Conservation (phyloP, 176 grass and related monocot species). For the Oropetium thomaeum region DNA sequence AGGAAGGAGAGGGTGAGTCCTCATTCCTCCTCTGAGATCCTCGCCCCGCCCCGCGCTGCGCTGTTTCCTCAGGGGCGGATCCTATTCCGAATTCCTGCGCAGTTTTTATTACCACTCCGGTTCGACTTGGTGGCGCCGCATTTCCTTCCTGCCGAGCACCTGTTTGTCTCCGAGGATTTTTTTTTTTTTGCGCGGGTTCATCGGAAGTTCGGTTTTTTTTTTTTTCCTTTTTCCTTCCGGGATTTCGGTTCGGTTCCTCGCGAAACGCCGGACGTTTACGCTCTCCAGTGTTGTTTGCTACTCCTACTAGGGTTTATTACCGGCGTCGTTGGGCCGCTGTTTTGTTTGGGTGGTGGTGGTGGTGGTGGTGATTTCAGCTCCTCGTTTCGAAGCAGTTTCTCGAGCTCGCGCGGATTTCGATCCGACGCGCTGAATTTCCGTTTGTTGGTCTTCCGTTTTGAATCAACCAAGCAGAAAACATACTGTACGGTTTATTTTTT, state of each 20-base stretch:
- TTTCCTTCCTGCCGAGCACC: not conserved
- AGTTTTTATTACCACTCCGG: not conserved
- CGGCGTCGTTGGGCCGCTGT: not conserved
- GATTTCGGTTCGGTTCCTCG: not conserved
- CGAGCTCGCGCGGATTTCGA: not conserved
- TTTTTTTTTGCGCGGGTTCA: too few relatives aligned
- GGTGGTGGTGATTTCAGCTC: not conserved
- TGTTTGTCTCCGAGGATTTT: not conserved
- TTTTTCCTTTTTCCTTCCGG: too few relatives aligned
- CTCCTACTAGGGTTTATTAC: constrained; percentile 28
- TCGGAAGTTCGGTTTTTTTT: not conserved
- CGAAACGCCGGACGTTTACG: constrained; percentile 13
- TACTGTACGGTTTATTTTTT: not conserved
- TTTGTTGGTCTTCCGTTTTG: constrained; percentile 4
- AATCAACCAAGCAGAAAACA: not conserved
- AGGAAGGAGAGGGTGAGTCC: constrained; percentile 25
- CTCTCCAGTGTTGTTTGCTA: not conserved
- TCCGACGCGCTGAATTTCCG: not conserved
- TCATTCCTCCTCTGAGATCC: not conserved
- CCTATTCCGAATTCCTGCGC: not conserved
- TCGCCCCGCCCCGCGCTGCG: too few relatives aligned
- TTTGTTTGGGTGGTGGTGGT: too few relatives aligned
- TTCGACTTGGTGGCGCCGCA: not conserved
- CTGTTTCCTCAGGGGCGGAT: not conserved
- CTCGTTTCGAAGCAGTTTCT: too few relatives aligned